Evolutionary conservation across 139 green algal genomes (phyloP).

Genomic region (Diplosphaera chodatii): DNA sequence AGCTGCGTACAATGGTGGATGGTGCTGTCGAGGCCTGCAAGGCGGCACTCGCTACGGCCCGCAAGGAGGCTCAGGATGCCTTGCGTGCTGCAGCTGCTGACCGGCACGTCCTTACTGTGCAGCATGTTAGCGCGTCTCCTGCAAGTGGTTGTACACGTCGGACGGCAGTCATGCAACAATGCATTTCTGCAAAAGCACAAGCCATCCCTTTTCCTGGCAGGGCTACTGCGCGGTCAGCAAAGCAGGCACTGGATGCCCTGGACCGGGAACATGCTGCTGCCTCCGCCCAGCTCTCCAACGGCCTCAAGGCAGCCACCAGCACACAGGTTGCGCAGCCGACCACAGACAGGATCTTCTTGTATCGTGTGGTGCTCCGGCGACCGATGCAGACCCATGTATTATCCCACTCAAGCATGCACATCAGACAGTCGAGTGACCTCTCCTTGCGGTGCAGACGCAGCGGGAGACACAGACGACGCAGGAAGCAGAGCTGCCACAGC

Average conservation of each 20-base stretch:
- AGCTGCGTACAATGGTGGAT: slow-evolving; percentile 10
- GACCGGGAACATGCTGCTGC: slow-evolving; percentile 2
- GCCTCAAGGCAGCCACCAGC: neutral
- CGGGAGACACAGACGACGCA: too few relatives aligned
- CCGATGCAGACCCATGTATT: too few relatives aligned
- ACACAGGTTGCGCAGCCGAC: too few relatives aligned
- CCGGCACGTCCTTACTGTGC: neutral
- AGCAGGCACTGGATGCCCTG: slow-evolving; percentile 3
- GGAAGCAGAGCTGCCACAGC: neutral
- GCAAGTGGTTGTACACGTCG: too few relatives aligned
- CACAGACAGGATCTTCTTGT: too few relatives aligned
- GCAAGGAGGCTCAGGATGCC: neutral
- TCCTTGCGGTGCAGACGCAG: too few relatives aligned
- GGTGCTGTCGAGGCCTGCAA: slow-evolving; percentile 12
- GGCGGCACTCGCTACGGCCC: neutral
- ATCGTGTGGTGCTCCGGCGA: too few relatives aligned
- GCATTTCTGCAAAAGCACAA: too few relatives aligned
- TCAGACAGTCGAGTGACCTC: too few relatives aligned
- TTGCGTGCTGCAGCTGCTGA: neutral
- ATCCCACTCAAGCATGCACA: too few relatives aligned
- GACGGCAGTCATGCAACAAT: too few relatives aligned
- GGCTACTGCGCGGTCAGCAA: neutral
- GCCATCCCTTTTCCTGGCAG: too few relatives aligned
- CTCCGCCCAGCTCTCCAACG: neutral
- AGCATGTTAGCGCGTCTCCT: neutral